phyloP scores from a whole-genome alignment of 2,329 filamentous ascomycete species.

The Colletotrichum karsti region DNA sequence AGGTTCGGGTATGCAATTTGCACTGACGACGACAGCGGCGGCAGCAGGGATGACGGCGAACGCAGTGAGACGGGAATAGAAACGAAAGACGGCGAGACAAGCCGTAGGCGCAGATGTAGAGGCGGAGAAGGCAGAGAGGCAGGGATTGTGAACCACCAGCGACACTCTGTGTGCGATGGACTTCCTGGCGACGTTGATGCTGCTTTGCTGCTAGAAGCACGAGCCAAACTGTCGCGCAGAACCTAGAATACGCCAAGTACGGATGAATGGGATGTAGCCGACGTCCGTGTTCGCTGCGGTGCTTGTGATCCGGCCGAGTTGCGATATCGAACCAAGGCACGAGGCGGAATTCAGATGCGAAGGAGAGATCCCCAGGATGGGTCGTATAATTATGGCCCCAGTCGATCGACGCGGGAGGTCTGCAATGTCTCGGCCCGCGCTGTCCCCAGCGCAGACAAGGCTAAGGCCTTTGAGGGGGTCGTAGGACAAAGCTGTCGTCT shows the following conservation, averaged over 20 bases:
- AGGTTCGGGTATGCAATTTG: neutral
- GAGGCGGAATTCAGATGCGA: neutral
- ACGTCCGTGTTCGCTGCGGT: neutral
- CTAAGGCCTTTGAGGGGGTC: neutral
- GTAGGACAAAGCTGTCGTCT: neutral
- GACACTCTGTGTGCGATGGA: neutral
- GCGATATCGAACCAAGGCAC: neutral
- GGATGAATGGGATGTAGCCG: neutral
- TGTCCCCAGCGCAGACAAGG: neutral
- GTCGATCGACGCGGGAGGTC: neutral
- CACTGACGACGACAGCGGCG: neutral
- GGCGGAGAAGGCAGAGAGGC: neutral
- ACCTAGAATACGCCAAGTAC: neutral
- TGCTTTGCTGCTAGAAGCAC: neutral
- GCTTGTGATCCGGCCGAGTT: neutral
- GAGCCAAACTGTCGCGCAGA: neutral
- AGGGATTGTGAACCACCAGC: neutral
- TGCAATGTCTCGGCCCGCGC: conserved; percentile 1
- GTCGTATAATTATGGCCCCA: neutral
- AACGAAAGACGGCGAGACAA: conserved; percentile 3
- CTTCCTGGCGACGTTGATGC: neutral
- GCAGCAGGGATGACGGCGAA: conserved; percentile 10
- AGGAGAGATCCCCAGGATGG: neutral
- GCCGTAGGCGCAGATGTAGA: no score
- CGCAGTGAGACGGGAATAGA: conserved; percentile 3